Conservation (phyloP, 2,329 filamentous ascomycete species). For the Ophiocordyceps robertsii region DNA sequence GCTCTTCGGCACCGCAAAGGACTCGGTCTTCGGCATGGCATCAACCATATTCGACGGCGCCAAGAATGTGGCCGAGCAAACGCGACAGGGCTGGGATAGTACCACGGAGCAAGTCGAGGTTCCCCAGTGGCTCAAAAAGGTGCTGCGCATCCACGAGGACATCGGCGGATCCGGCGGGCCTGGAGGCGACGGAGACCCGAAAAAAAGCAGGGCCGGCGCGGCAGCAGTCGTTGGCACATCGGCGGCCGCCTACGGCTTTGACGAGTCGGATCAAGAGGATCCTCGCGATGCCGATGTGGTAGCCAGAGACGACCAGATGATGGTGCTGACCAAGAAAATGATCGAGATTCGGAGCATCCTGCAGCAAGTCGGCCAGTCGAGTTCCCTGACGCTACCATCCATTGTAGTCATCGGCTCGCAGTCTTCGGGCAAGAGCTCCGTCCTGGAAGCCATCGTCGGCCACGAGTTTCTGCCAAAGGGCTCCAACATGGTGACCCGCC, state of each 20-base stretch:
- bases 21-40: conserved; percentile 57
- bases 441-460: conserved; percentile 90
- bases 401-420: conserved; percentile 99
- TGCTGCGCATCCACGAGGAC: conserved; percentile 50
- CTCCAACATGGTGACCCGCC: conserved; percentile 94
- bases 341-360: conserved; percentile 93
- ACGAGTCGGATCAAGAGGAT: conserved; percentile 53
- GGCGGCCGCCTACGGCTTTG: conserved; percentile 67
- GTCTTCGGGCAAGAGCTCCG: conserved; percentile 95
- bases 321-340: conserved; percentile 98
- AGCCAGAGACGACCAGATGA: conserved; percentile 94
- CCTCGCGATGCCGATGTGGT: conserved; percentile 46
- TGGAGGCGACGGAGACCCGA: conserved; percentile 36
- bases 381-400: conserved; percentile 75
- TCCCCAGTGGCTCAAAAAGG: conserved; percentile 65
- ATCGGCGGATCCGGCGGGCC: conserved; percentile 34
- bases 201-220: conserved; percentile 44
- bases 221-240: conserved; percentile 57
- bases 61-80: conserved; percentile 65
- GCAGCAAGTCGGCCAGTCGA: conserved; percentile 83
- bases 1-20: conserved; percentile 58
- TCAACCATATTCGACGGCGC: conserved; percentile 58
- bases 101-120: conserved; percentile 64
- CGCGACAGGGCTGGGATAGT: conserved; percentile 65
- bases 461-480: conserved; percentile 97